These are phyloP conservation scores for Cytospora paraplurivora DNA, from an alignment of 2,329 filamentous ascomycete genomes.

Conservation along the genomic window DNA sequence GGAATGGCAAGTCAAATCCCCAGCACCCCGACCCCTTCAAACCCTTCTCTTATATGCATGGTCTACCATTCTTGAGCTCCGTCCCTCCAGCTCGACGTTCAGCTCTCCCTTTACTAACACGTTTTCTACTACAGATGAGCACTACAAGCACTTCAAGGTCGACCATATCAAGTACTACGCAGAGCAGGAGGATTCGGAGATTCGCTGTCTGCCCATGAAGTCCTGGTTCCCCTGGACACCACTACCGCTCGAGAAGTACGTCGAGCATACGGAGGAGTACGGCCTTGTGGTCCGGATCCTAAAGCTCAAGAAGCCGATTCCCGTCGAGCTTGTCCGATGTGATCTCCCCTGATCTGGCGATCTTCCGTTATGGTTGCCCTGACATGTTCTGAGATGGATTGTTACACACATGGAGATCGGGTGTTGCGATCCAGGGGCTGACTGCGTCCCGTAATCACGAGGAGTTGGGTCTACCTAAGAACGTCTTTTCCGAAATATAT, in stretches of 20 bases:
- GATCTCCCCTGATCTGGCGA: slow-evolving; percentile 15
- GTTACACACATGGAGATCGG: neutral
- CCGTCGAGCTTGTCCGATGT: slow-evolving; percentile 27
- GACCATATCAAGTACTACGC: slow-evolving; percentile 27
- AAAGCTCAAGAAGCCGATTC: slow-evolving; percentile 20
- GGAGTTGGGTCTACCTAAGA: slow-evolving; percentile 8
- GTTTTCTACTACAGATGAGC: slow-evolving; percentile 8
- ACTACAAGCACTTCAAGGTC: slow-evolving; percentile 12
- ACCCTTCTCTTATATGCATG: no score
- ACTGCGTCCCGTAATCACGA: neutral
- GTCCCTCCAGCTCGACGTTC: no score
- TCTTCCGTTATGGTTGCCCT: neutral
- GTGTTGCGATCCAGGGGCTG: neutral
- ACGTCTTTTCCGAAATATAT: slow-evolving; percentile 1
- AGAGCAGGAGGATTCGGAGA: slow-evolving; percentile 11
- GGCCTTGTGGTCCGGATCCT: slow-evolving; percentile 14
- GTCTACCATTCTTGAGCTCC: neutral
- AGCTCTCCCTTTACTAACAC: neutral
- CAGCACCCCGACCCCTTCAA: neutral
- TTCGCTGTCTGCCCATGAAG: slow-evolving; percentile 26
- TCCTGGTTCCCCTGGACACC: slow-evolving; percentile 27
- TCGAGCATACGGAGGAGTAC: slow-evolving; percentile 17
- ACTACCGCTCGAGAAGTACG: slow-evolving; percentile 18
- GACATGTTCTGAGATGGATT: no score
- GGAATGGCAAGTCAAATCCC: slow-evolving; percentile 18